Conservation (phyloP, 352 stramenopile genomes). For the Pythium oligandrum region DNA sequence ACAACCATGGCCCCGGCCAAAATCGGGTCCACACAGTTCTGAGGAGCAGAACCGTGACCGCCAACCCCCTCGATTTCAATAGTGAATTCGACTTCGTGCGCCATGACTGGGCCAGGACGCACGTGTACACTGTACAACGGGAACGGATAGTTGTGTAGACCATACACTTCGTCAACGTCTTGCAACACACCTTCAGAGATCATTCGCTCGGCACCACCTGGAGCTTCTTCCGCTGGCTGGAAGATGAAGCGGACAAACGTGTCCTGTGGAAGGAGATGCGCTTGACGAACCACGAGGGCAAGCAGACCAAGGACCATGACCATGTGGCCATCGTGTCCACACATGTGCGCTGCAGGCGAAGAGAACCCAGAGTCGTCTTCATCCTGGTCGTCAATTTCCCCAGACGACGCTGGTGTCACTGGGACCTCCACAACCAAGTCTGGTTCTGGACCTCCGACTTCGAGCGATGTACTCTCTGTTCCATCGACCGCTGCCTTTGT, state of each 20-base stretch:
- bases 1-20: conserved; percentile 87
- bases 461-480: background rate
- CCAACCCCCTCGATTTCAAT: conserved; percentile 90
- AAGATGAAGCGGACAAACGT: conserved; percentile 92
- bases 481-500: background rate
- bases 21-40: conserved; percentile 92
- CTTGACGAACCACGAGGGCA: conserved; percentile 61
- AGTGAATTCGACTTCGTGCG: conserved; percentile 90
- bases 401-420: conserved; percentile 24
- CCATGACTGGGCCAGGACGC: conserved; percentile 87
- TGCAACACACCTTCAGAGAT: conserved; percentile 89
- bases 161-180: conserved; percentile 90
- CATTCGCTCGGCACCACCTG: conserved; percentile 90
- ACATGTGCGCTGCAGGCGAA: conserved; percentile 84
- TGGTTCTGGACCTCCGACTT: too few relatives aligned
- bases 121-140: conserved; percentile 88
- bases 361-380: conserved; percentile 11
- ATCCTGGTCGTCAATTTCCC: conserved; percentile 36
- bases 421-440: conserved; percentile 13
- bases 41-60: conserved; percentile 92
- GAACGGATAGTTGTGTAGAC: conserved; percentile 89
- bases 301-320: conserved; percentile 91
- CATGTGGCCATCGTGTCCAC: conserved; percentile 95
- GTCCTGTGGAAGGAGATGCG: conserved; percentile 63
- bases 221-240: conserved; percentile 94